These are phyloP conservation scores for Pseudogymnoascus sp. DNA, from an alignment of 2,329 filamentous ascomycete genomes.

Conservation along the genomic window DNA sequence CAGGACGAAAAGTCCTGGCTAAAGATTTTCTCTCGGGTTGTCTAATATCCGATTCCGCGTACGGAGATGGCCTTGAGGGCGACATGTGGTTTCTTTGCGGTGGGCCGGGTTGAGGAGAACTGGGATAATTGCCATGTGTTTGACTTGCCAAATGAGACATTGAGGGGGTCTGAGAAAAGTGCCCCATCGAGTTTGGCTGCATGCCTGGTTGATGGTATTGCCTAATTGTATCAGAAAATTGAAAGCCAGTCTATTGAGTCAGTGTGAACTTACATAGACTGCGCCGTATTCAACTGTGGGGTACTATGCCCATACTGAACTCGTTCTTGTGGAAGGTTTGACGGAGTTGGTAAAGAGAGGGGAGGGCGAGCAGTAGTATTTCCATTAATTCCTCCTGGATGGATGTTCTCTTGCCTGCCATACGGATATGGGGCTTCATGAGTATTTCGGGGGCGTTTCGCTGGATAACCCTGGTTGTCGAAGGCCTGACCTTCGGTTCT, in stretches of 20 bases:
- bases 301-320: not conserved
- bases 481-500: not conserved
- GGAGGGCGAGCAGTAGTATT: not conserved
- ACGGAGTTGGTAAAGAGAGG: not conserved
- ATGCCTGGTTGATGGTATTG: not conserved
- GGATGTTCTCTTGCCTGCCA: not conserved
- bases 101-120: not conserved
- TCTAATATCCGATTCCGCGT: not conserved
- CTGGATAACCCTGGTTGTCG: not conserved
- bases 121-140: not conserved
- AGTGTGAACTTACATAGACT: not conserved
- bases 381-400: not conserved
- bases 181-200: not conserved
- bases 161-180: not conserved
- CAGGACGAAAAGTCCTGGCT: not conserved
- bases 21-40: not conserved
- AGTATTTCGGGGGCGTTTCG: not conserved
- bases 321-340: not conserved
- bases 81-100: not conserved
- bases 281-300: not conserved
- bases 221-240: not conserved
- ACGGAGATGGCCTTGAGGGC: not conserved
- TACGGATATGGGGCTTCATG: not conserved
- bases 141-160: not conserved
- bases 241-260: not conserved